phyloP scores from a whole-genome alignment of 257 asterid species.

The Penstemon newberryi region DNA sequence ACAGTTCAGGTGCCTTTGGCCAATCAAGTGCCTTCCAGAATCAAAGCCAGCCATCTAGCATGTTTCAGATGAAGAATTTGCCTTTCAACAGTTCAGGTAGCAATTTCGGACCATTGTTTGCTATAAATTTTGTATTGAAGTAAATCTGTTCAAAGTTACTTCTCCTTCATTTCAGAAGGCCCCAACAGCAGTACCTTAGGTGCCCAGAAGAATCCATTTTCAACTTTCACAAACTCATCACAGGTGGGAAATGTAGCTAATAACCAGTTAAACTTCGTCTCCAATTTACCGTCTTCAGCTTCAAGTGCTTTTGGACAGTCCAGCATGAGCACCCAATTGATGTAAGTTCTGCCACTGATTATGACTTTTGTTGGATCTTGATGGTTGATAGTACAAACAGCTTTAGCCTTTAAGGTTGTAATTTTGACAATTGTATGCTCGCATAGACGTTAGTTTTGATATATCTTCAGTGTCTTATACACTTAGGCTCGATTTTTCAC shows the following conservation, averaged over 20 bases:
- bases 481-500: neutral
- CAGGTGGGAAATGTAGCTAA: constrained; percentile 38
- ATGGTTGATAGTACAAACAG: too few relatives aligned
- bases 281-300: constrained; percentile 24
- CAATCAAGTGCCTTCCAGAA: constrained; percentile 53
- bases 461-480: neutral
- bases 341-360: constrained; percentile 44
- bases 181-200: constrained; percentile 35
- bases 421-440: neutral
- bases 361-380: neutral
- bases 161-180: constrained; percentile 43
- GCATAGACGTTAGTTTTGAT: neutral
- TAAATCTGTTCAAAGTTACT: constrained; percentile 42
- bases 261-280: constrained; percentile 20
- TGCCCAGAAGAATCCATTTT: constrained; percentile 45
- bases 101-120: constrained; percentile 17
- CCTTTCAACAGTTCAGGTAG: constrained; percentile 53
- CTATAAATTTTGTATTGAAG: neutral
- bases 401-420: neutral
- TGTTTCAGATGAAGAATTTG: constrained; percentile 38
- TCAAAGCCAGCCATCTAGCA: constrained; percentile 45
- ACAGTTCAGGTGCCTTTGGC: constrained; percentile 40
- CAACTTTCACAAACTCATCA: constrained; percentile 40
- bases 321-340: constrained; percentile 28
- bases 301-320: constrained; percentile 26